These are phyloP conservation scores for Eucalyptus urophylla DNA, from an alignment of 345 rosid genomes.

Conservation along the genomic window DNA sequence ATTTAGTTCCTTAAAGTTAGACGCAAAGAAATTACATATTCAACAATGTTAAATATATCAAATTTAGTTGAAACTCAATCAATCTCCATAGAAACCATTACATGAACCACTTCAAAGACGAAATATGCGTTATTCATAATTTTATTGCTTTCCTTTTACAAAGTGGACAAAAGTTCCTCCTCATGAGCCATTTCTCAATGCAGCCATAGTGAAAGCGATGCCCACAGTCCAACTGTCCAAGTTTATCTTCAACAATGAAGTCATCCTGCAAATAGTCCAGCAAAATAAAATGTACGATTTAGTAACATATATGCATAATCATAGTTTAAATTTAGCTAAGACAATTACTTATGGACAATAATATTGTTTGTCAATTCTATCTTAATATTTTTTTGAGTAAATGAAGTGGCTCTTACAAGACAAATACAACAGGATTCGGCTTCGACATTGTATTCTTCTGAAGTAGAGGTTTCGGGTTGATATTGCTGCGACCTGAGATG, in stretches of 20 bases:
- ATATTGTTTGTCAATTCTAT: background rate
- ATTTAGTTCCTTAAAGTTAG: background rate
- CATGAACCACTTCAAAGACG: background rate
- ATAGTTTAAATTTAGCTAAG: background rate
- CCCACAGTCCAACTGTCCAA: background rate
- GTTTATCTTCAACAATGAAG: background rate
- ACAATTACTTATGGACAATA: background rate
- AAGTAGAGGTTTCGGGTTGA: background rate
- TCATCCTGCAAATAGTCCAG: background rate
- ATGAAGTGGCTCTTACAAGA: background rate
- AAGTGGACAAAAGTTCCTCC: background rate
- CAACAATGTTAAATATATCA: background rate
- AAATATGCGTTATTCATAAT: background rate
- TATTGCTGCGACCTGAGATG: background rate
- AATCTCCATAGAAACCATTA: fast-evolving
- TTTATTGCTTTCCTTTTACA: background rate
- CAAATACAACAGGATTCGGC: background rate
- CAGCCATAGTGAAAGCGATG: background rate
- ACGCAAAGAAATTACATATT: background rate
- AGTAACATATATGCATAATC: background rate
- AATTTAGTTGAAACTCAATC: background rate
- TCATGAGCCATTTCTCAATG: background rate
- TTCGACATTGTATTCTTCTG: background rate
- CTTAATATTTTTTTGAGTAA: background rate
- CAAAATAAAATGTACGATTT: background rate